phyloP scores from a whole-genome alignment of 1,139 yeast genomes.

The Hansenula anomala region DNA sequence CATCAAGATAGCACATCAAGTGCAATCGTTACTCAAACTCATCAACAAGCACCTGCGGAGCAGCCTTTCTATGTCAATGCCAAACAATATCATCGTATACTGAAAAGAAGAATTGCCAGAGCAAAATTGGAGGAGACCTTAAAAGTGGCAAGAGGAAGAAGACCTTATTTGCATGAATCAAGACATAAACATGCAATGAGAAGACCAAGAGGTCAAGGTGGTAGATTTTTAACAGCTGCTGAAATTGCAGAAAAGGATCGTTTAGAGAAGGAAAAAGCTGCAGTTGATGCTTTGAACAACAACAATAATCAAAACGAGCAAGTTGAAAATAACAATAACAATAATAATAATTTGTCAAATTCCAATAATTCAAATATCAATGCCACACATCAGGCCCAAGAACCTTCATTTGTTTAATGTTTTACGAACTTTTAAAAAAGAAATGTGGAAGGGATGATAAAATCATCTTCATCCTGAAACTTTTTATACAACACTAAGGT shows the following conservation, averaged over 20 bases:
- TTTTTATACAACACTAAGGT: too few relatives aligned
- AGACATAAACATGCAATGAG: slow-evolving; percentile 99
- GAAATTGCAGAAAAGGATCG: slow-evolving; percentile 86
- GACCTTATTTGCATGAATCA: slow-evolving; percentile 94
- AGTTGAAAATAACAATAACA: too few relatives aligned
- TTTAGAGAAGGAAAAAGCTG: slow-evolving; percentile 39
- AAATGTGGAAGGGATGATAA: too few relatives aligned
- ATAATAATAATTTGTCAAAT: too few relatives aligned
- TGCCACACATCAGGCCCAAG: too few relatives aligned
- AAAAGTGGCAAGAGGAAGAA: slow-evolving; percentile 83
- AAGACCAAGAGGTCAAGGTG: slow-evolving; percentile 98
- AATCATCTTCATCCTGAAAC: too few relatives aligned
- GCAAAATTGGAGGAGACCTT: slow-evolving; percentile 89
- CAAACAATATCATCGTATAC: slow-evolving; percentile 91
- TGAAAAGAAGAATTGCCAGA: slow-evolving; percentile 88
- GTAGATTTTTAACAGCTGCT: slow-evolving; percentile 92
- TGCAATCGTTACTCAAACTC: too few relatives aligned
- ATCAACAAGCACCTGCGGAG: too few relatives aligned
- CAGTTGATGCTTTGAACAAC: slow-evolving; percentile 1
- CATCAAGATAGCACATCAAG: too few relatives aligned
- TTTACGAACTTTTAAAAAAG: not conserved
- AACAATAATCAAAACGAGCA: too few relatives aligned
- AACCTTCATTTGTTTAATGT: not conserved
- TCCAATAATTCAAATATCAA: too few relatives aligned
- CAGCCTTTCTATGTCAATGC: slow-evolving; percentile 98